Percentiles rank a stretch among this genome's conserved stretches.
These are phyloP conservation scores for Blumeria hordei DNA, from an alignment of 2,329 filamentous ascomycete genomes.

Conservation along the genomic window DNA sequence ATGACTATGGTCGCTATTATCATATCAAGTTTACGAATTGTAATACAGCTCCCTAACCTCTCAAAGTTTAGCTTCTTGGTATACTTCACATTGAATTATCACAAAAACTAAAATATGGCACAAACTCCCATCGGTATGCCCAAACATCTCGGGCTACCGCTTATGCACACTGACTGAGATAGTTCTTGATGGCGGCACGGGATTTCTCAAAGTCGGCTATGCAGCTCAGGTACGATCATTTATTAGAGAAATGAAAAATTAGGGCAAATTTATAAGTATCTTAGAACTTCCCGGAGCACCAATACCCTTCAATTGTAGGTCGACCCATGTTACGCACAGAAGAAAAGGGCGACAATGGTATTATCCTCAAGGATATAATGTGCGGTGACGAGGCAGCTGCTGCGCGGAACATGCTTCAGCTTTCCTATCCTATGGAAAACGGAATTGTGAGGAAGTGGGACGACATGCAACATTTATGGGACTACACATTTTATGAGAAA, in stretches of 20 bases:
- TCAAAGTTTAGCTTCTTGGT: no score
- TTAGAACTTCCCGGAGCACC: slow-evolving; percentile 95
- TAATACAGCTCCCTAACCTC: no score
- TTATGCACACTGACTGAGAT: slow-evolving; percentile 2
- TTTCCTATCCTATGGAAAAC: slow-evolving; percentile 99
- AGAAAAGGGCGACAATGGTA: slow-evolving; percentile 44
- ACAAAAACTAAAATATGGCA: slow-evolving; percentile 10
- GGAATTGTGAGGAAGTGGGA: slow-evolving; percentile 99
- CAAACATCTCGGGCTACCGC: no score
- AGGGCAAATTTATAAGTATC: slow-evolving; percentile 1
- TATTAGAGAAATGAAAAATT: not conserved
- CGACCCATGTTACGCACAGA: slow-evolving; percentile 92
- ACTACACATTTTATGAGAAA: slow-evolving; percentile 96
- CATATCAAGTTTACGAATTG: no score
- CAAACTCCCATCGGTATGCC: slow-evolving; percentile 16
- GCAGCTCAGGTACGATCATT: slow-evolving; percentile 45
- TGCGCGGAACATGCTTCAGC: slow-evolving; percentile 89
- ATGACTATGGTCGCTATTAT: no score
- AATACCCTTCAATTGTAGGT: slow-evolving; percentile 95
- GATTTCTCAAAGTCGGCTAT: slow-evolving; percentile 98
- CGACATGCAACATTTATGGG: slow-evolving; percentile 98
- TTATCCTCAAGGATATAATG: slow-evolving; percentile 93
- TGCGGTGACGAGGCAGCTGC: slow-evolving; percentile 95
- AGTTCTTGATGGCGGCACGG: slow-evolving; percentile 99
- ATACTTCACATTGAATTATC: no score